Evolutionary conservation across 345 rosid genomes (phyloP).

Genomic region (Gynandropsis gynandra): DNA sequence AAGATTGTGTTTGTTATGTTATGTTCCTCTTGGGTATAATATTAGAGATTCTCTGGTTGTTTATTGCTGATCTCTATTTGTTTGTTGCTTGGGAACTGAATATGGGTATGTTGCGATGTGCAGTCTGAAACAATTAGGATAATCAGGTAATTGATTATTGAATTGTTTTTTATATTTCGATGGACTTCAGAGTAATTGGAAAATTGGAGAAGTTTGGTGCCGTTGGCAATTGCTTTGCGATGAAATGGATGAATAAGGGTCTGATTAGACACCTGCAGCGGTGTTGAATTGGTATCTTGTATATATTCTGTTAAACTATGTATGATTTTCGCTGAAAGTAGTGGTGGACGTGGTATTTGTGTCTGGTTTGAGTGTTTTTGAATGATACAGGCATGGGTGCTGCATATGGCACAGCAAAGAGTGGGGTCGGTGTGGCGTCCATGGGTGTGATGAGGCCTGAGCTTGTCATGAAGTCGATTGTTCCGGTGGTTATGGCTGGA

Average conservation of each 20-base stretch:
- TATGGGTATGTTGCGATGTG: no score
- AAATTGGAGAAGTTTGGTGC: background rate
- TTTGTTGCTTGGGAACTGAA: no score
- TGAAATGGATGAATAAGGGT: no score
- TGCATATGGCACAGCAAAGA: constrained; percentile 76
- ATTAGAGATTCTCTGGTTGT: no score
- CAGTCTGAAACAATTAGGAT: no score
- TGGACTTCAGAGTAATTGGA: background rate
- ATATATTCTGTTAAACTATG: background rate
- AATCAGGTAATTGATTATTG: background rate
- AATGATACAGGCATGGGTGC: constrained; percentile 61
- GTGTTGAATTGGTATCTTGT: no score
- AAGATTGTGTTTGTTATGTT: background rate
- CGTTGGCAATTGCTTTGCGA: no score
- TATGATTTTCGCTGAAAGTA: no score
- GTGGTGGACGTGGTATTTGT: background rate
- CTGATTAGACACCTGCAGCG: no score
- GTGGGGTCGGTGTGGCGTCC: constrained; percentile 80
- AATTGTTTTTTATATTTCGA: background rate
- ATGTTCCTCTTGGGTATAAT: background rate
- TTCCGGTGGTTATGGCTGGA: constrained; percentile 87
- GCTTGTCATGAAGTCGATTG: constrained; percentile 82
- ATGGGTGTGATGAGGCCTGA: constrained; percentile 94
- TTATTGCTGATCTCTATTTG: no score
- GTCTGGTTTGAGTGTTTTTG: background rate